Percentiles rank a stretch among this genome's conserved stretches.
phyloP scores from a whole-genome alignment of 2,329 filamentous ascomycete species.

The Amesomyces nigricolor region DNA sequence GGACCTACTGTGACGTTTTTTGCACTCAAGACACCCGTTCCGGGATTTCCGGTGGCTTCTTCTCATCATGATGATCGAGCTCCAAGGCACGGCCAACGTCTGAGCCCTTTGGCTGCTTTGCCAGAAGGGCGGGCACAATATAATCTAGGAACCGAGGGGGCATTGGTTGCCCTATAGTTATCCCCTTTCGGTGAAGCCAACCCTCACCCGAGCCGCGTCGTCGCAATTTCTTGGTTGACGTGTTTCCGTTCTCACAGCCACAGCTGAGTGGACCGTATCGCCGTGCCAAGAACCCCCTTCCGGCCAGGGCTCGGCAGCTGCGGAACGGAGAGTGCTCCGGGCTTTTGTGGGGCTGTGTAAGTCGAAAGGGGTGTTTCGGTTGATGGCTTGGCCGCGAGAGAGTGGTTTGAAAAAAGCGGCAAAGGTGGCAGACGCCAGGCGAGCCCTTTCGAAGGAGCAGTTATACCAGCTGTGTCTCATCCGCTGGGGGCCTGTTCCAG shows the following conservation, averaged over 20 bases:
- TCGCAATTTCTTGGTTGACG: constrained; percentile 14
- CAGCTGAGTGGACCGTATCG: not conserved
- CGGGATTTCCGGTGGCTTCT: constrained; percentile 30
- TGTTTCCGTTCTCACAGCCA: constrained; percentile 12
- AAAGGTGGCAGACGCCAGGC: too few species aligned
- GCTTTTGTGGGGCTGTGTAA: not conserved
- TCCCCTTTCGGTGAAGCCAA: not conserved
- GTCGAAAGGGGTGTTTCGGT: not conserved
- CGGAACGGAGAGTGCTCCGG: constrained; percentile 2
- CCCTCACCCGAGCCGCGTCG: not conserved
- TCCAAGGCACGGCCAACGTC: not conserved
- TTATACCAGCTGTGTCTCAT: constrained; percentile 26
- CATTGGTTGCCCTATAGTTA: not conserved
- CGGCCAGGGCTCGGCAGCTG: not conserved
- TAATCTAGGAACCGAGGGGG: not conserved
- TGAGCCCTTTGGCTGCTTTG: not conserved
- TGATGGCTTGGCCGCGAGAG: not conserved
- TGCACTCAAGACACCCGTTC: constrained; percentile 31
- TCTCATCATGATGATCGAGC: constrained; percentile 21
- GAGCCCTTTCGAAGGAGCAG: too few species aligned
- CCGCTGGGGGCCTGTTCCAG: constrained; percentile 28
- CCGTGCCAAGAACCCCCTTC: not conserved
- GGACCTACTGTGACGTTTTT: constrained; percentile 28
- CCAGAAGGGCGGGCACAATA: not conserved
- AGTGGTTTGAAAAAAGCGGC: not conserved